Conservation (phyloP, 331 rosid genomes). For the Rosa hybrid region DNA sequence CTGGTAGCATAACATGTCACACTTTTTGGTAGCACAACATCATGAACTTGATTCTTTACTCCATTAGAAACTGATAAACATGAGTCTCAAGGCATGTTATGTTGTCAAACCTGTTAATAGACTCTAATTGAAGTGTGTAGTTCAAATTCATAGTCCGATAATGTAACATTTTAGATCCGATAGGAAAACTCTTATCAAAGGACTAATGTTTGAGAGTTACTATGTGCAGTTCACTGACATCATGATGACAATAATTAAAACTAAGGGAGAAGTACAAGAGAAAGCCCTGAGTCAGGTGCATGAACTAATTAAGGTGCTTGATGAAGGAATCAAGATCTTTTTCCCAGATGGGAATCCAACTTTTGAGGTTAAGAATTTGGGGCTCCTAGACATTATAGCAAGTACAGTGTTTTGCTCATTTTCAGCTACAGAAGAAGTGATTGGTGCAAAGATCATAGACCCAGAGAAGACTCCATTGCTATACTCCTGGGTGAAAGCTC, state of each 20-base stretch:
- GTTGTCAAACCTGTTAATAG: too few relatives aligned
- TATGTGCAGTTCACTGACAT: not conserved
- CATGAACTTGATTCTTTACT: too few relatives aligned
- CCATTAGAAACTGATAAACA: too few relatives aligned
- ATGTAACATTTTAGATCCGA: too few relatives aligned
- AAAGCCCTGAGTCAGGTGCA: not conserved
- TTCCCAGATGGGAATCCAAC: conserved; percentile 6
- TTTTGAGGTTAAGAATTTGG: not conserved
- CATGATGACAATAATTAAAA: not conserved
- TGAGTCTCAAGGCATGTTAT: too few relatives aligned
- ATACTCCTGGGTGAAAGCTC: not conserved
- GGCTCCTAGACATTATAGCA: conserved; percentile 5
- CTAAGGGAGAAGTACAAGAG: not conserved
- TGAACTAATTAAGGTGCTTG: not conserved
- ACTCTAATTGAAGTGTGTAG: too few relatives aligned
- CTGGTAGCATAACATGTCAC: too few relatives aligned
- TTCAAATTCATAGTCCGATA: too few relatives aligned
- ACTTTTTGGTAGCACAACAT: too few relatives aligned
- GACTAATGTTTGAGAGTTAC: not conserved
- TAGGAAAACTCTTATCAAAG: not conserved
- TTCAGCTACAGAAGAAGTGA: conserved; percentile 1
- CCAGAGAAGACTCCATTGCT: conserved; percentile 15
- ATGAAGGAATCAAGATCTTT: conserved; percentile 1
- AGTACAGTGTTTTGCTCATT: not conserved
- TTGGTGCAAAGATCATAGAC: conserved; percentile 2